These are phyloP conservation scores for Arthonia radiata DNA, from an alignment of 495 filamentous ascomycete species.

Conservation along the genomic window DNA sequence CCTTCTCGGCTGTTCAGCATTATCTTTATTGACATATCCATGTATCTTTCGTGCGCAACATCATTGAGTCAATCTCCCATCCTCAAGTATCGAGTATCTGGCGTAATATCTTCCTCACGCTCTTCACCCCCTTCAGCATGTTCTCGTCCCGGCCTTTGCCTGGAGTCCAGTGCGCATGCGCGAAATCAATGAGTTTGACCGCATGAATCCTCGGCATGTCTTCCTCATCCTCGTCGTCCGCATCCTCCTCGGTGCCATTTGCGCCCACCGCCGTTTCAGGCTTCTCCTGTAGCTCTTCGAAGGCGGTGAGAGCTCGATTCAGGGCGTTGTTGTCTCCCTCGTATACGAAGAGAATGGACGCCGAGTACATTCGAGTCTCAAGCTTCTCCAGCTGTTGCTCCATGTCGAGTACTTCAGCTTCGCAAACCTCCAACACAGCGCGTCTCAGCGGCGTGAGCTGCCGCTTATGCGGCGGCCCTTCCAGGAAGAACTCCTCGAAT, in stretches of 20 bases:
- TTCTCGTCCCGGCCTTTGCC: conserved; percentile 80
- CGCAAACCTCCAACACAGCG: conserved; percentile 35
- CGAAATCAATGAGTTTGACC: conserved; percentile 89
- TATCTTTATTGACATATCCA: too few relatives aligned
- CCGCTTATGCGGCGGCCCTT: too few relatives aligned
- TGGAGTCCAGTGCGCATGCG: conserved; percentile 70
- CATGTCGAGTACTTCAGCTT: conserved; percentile 38
- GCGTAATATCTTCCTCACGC: conserved; percentile 41
- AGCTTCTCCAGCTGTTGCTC: conserved; percentile 39
- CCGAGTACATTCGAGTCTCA: conserved; percentile 85
- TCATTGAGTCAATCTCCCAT: too few relatives aligned
- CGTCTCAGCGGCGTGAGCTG: conserved; percentile 19
- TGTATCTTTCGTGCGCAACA: too few relatives aligned
- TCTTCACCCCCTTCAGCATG: conserved; percentile 47
- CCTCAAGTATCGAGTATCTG: conserved; percentile 28
- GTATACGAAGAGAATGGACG: conserved; percentile 74
- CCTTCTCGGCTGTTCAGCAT: too few relatives aligned
- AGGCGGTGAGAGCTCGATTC: conserved; percentile 10
- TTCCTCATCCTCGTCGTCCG: conserved; percentile 41
- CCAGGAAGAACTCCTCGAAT: conserved; percentile 42
- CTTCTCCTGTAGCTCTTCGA: conserved; percentile 41
- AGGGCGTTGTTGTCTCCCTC: conserved; percentile 64
- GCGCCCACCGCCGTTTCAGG: too few relatives aligned
- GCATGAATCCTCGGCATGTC: conserved; percentile 48
- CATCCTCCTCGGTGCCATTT: too few relatives aligned